phyloP scores from a whole-genome alignment of 768 basidiomycete genomes.

The Kwoniella heveanensis region DNA sequence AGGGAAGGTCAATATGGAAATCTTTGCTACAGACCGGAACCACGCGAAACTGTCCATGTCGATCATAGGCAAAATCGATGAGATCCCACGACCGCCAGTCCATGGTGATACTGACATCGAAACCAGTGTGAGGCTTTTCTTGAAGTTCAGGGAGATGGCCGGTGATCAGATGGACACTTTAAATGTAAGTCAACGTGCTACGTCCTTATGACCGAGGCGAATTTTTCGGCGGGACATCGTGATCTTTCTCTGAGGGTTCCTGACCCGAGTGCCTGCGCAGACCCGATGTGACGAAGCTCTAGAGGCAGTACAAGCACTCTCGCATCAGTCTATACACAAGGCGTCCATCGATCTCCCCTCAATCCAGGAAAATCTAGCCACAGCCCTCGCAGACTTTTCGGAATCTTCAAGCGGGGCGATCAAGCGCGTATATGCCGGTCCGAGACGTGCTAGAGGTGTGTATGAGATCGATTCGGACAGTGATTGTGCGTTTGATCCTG shows the following conservation, averaged over 20 bases:
- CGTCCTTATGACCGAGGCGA: no score
- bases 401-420: conserved; percentile 75
- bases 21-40: background rate
- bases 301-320: conserved; percentile 40
- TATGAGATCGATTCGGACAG: conserved; percentile 19
- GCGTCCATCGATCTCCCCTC: conserved; percentile 20
- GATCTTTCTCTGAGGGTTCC: no score
- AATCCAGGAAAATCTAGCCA: conserved; percentile 39
- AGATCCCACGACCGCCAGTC: conserved; percentile 13
- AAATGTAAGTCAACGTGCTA: conserved; percentile 37
- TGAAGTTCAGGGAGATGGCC: conserved; percentile 50
- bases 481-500: background rate
- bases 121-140: conserved; percentile 48
- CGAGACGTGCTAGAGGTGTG: conserved; percentile 36
- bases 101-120: conserved; percentile 30
- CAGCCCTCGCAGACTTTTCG: conserved; percentile 44
- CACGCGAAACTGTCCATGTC: conserved; percentile 16
- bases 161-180: conserved; percentile 48
- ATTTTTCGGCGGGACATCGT: no score
- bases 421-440: conserved; percentile 66
- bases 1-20: conserved; percentile 35
- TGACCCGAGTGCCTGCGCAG: conserved; percentile 6
- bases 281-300: conserved; percentile 40
- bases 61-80: conserved; percentile 13
- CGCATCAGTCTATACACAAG: conserved; percentile 8